Percentiles rank a stretch among this genome's conserved stretches.
Evolutionary conservation across 768 basidiomycete species (phyloP).

Genomic region (Hemileccinum impolitum): DNA sequence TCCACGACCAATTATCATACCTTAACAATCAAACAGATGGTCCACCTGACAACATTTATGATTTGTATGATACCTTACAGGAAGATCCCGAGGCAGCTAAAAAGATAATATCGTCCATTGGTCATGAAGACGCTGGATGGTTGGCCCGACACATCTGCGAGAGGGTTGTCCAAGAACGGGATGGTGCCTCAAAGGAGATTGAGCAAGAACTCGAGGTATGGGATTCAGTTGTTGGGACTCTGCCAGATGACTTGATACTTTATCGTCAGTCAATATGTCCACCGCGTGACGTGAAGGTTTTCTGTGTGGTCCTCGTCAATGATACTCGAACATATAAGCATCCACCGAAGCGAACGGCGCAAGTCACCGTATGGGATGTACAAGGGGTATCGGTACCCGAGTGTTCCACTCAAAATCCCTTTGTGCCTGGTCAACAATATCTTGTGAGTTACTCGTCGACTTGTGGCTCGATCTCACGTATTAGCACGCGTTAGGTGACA

Average conservation of each 20-base stretch:
- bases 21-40: conserved; percentile 14
- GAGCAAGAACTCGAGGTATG: conserved; percentile 71
- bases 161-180: conserved; percentile 46
- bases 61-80: conserved; percentile 56
- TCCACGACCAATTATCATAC: background rate
- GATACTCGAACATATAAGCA: conserved; percentile 57
- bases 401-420: conserved; percentile 43
- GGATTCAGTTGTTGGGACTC: conserved; percentile 2
- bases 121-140: conserved; percentile 55
- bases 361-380: conserved; percentile 84
- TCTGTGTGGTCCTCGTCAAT: conserved; percentile 66
- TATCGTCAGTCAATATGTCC: conserved; percentile 55
- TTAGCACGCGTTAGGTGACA: conserved; percentile 36
- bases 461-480: background rate
- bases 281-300: conserved; percentile 67
- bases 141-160: conserved; percentile 52
- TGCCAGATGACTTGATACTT: conserved; percentile 3
- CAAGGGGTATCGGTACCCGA: conserved; percentile 49
- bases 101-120: conserved; percentile 40
- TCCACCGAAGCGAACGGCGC: conserved; percentile 57
- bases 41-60: conserved; percentile 47
- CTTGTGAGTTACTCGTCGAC: conserved; percentile 42
- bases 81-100: conserved; percentile 52
- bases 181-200: conserved; percentile 54
- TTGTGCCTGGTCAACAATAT: conserved; percentile 65